phyloP scores from a whole-genome alignment of 164 flowering plant genomes.

The Magnolia officinalis region DNA sequence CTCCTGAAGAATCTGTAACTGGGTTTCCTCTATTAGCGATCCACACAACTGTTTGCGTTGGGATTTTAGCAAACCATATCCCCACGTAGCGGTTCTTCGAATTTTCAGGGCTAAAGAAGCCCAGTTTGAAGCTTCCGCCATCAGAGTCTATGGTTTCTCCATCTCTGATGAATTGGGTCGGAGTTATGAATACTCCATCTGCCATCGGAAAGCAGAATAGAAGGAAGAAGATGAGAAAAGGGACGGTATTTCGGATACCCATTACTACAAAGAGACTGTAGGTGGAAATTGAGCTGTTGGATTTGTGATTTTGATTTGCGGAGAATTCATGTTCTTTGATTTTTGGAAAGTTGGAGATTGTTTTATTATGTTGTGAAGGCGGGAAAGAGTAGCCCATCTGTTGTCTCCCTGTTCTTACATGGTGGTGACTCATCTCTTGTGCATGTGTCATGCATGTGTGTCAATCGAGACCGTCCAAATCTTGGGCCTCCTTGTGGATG shows the following conservation, averaged over 20 bases:
- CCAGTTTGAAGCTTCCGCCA: constrained; percentile 8
- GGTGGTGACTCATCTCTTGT: too few relatives aligned
- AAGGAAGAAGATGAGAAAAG: background rate
- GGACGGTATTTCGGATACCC: background rate
- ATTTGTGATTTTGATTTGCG: too few relatives aligned
- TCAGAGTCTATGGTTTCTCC: constrained; percentile 12
- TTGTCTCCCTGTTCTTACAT: too few relatives aligned
- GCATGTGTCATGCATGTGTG: too few relatives aligned
- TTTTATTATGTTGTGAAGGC: too few relatives aligned
- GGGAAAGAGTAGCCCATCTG: too few relatives aligned
- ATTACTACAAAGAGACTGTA: too few relatives aligned
- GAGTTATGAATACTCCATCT: background rate
- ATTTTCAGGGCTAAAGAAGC: constrained; percentile 18
- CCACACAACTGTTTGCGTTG: constrained; percentile 38
- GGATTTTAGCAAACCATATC: constrained; percentile 23
- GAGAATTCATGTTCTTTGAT: too few relatives aligned
- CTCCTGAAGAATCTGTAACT: constrained; percentile 27
- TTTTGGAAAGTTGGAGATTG: too few relatives aligned
- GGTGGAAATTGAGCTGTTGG: too few relatives aligned
- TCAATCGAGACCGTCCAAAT: too few relatives aligned
- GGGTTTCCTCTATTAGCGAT: constrained; percentile 59
- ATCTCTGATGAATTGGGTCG: background rate
- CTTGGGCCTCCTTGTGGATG: too few relatives aligned
- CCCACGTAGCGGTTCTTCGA: constrained; percentile 14
- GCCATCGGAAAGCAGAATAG: background rate